Percentiles rank a stretch among this genome's conserved stretches.
These are phyloP conservation scores for Selenicereus undatus DNA, from an alignment of 148 eudicot genomes.

Conservation along the genomic window DNA sequence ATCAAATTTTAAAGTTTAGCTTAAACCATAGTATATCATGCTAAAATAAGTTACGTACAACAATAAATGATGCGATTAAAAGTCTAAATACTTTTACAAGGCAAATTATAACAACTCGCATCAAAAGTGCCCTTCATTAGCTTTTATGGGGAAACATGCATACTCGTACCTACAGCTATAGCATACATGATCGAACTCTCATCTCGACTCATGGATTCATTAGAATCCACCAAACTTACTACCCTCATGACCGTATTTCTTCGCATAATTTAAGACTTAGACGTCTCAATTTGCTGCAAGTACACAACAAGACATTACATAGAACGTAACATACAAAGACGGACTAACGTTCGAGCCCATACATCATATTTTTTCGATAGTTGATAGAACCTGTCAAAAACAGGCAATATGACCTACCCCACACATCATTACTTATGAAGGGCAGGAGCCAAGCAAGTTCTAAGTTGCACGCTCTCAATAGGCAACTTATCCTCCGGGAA, in stretches of 20 bases:
- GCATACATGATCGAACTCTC: too few species aligned
- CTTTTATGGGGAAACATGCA: background rate
- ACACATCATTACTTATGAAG: background rate
- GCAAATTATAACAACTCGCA: background rate
- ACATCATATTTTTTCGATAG: too few species aligned
- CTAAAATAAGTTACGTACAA: too few species aligned
- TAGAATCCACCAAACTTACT: too few species aligned
- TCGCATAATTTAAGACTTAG: too few species aligned
- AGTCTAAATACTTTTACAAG: background rate
- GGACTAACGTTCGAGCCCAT: too few species aligned
- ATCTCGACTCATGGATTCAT: too few species aligned
- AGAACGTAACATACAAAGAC: background rate
- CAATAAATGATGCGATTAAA: too few species aligned
- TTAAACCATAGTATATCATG: too few species aligned
- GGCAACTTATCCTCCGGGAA: constrained; percentile 60
- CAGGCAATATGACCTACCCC: background rate
- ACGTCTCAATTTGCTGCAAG: background rate
- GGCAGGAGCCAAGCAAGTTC: constrained; percentile 39
- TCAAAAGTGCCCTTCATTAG: background rate
- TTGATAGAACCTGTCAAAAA: too few species aligned
- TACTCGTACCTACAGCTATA: background rate
- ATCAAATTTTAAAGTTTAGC: too few species aligned
- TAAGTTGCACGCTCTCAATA: constrained; percentile 56
- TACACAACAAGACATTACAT: background rate
- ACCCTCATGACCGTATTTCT: background rate